A percentile compares a stretch with the other conserved stretches of the same genome.
Evolutionary conservation across 192 early-diverging fungal species (phyloP).

Genomic region (Coemansia asiatica): DNA sequence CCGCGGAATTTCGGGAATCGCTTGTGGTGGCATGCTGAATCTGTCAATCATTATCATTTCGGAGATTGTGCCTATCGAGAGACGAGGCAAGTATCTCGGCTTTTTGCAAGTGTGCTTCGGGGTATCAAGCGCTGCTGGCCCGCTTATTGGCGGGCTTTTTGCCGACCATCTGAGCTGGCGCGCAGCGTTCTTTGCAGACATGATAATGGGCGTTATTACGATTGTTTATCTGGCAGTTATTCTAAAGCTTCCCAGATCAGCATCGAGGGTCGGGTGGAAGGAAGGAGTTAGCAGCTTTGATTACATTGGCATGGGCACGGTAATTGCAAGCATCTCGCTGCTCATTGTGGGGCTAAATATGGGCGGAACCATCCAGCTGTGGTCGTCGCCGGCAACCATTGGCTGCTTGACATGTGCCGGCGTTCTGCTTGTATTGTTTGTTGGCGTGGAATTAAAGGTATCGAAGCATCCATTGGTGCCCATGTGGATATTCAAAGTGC

Average conservation of each 20-base stretch:
- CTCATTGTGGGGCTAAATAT: slow-evolving; percentile 73
- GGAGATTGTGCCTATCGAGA: slow-evolving; percentile 69
- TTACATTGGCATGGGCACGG: slow-evolving; percentile 58
- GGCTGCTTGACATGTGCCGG: slow-evolving; percentile 44
- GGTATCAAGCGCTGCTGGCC: slow-evolving; percentile 61
- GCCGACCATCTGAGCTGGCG: slow-evolving; percentile 56
- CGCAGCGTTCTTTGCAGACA: slow-evolving; percentile 80
- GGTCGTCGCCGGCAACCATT: slow-evolving; percentile 58
- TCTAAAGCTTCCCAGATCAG: slow-evolving; percentile 57
- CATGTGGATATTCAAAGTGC: slow-evolving; percentile 60
- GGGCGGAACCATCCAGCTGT: slow-evolving; percentile 66
- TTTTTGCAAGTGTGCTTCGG: slow-evolving; percentile 57
- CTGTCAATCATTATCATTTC: slow-evolving; percentile 73
- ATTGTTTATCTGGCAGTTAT: slow-evolving; percentile 54
- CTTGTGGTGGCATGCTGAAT: slow-evolving; percentile 65
- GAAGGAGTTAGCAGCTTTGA: slow-evolving; percentile 57
- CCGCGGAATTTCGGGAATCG: slow-evolving; percentile 72
- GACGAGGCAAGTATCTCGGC: slow-evolving; percentile 75
- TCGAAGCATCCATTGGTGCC: slow-evolving; percentile 64
- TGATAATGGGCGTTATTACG: slow-evolving; percentile 67
- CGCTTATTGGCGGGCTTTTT: slow-evolving; percentile 61
- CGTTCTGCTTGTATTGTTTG: slow-evolving; percentile 55
- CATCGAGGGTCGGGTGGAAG: slow-evolving; percentile 17
- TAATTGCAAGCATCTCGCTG: slow-evolving; percentile 60
- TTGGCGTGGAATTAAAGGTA: slow-evolving; percentile 61